Evolutionary conservation across 2,329 filamentous ascomycete species (phyloP), one percentile per base, ranked within the genome.

Genomic region (Didymella arachidicola): DNA sequence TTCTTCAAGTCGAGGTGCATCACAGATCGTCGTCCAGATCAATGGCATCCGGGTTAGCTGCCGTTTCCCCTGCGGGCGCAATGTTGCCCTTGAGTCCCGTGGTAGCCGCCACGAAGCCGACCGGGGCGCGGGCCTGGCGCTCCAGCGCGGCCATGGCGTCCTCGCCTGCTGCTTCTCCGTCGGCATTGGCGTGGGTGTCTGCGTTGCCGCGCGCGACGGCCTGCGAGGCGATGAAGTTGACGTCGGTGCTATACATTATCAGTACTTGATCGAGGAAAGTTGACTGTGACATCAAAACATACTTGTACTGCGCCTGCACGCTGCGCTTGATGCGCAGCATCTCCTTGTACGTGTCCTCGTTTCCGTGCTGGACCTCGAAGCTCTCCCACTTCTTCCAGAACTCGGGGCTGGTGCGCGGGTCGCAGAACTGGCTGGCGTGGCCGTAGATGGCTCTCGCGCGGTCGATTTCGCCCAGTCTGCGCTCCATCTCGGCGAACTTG

Each of bases 271-370:
- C 42, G 10, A 32, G 19, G 8, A 12, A 45, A 41, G 26, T 32
- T n/a, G 26, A 56, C 27, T n/a, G 4, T 30, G 0, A 4, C 29
- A 22, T 47, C 16, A 18, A 19, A 46, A 79, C 82, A 72, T 84
- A 87, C 84, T 98, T 98, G 83, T 96, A 99, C 80, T 97, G 92
- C 52, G 95, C 94, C 78, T 97, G 93, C 12, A 99, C 95, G 78
- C 92, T 97, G 75, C 95, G 85, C 84, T 98, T 99, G 82, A 99
- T 93, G 29, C 95, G 89, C 62, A 98, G 83, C 95, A 99, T 99
- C 77, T 99, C 95, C 81, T 97, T 97, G 84, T 96, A 99, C 0
- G 96, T 99, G 77, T 99, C 95, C 77, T 99, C 96, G 79, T 99
- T 99, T 65, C 95, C 95, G 73, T 99, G 95, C 76, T 96, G 91